A percentile compares a stretch with the other conserved stretches of the same genome.
phyloP scores from a whole-genome alignment of 768 basidiomycete genomes.

The Hygrocybe punicea region DNA sequence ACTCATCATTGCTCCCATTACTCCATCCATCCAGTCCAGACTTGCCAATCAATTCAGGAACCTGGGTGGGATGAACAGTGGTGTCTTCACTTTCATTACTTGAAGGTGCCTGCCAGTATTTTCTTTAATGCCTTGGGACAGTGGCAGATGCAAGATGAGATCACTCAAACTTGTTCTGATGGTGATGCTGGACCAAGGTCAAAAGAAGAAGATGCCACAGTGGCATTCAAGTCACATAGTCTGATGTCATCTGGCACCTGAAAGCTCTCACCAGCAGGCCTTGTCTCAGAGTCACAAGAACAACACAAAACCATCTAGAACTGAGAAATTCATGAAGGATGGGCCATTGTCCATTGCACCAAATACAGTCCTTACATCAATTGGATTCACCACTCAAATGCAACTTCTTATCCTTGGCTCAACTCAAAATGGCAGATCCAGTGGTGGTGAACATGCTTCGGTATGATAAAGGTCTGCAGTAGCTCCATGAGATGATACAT shows the following conservation, averaged over 20 bases:
- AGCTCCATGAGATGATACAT: too few relatives aligned
- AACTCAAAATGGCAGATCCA: too few relatives aligned
- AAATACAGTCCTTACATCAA: too few relatives aligned
- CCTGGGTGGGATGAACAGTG: not conserved
- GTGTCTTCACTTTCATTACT: not conserved
- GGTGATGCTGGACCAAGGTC: not conserved
- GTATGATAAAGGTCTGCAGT: too few relatives aligned
- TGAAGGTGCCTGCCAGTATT: not conserved
- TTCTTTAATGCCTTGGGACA: not conserved
- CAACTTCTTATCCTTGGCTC: too few relatives aligned
- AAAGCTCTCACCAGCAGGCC: conserved; percentile 4
- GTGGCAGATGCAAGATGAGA: not conserved
- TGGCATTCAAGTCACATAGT: conserved; percentile 12
- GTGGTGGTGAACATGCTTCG: too few relatives aligned
- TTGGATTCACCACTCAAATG: too few relatives aligned
- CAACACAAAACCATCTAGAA: not conserved
- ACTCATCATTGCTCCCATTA: conserved; percentile 11
- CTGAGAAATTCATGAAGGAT: not conserved
- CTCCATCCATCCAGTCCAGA: conserved; percentile 13
- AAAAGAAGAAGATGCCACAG: not conserved
- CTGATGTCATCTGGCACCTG: not conserved
- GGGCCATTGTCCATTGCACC: not conserved
- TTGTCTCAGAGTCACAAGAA: not conserved
- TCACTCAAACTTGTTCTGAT: not conserved
- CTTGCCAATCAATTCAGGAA: conserved; percentile 12